These are phyloP conservation scores for Aspergillus funiculosus DNA, from an alignment of 495 filamentous ascomycete genomes.

Conservation along the genomic window DNA sequence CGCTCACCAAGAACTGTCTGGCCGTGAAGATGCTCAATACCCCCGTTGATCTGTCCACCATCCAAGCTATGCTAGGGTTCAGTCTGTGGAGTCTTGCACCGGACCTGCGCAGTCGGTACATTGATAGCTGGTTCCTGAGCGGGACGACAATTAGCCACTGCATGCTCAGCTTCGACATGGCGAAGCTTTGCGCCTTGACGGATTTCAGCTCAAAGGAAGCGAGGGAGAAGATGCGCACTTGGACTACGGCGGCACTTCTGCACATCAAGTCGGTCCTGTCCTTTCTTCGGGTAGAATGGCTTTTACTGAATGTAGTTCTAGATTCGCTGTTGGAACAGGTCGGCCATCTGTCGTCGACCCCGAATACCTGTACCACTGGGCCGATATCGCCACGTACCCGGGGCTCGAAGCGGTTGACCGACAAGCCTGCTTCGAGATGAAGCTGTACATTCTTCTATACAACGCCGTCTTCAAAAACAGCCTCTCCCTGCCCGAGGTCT, in stretches of 20 bases:
- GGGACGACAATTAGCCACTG: neutral
- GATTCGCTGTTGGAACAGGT: neutral
- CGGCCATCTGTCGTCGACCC: neutral
- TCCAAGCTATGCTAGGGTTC: neutral
- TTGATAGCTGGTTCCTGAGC: constrained; percentile 3
- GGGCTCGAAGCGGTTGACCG: neutral
- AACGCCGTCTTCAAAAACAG: neutral
- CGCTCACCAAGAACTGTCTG: neutral
- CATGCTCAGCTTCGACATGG: neutral
- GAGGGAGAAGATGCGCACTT: neutral
- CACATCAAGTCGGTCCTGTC: neutral
- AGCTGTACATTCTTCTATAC: neutral
- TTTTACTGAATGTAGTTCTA: neutral
- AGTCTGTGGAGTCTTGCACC: neutral
- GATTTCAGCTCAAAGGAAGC: neutral
- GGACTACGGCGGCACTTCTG: neutral
- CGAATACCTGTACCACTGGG: neutral
- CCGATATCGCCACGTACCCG: neutral
- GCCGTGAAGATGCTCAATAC: constrained; percentile 1
- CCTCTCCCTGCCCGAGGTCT: neutral
- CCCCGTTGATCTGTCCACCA: neutral
- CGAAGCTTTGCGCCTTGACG: neutral
- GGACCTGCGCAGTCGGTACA: neutral
- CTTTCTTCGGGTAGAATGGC: neutral
- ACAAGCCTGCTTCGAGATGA: neutral